A percentile compares a stretch with the other conserved stretches of the same genome.
These are phyloP conservation scores for Nosema muscidifuracis DNA, from an alignment of 371 early-diverging fungal species.

Conservation along the genomic window DNA sequence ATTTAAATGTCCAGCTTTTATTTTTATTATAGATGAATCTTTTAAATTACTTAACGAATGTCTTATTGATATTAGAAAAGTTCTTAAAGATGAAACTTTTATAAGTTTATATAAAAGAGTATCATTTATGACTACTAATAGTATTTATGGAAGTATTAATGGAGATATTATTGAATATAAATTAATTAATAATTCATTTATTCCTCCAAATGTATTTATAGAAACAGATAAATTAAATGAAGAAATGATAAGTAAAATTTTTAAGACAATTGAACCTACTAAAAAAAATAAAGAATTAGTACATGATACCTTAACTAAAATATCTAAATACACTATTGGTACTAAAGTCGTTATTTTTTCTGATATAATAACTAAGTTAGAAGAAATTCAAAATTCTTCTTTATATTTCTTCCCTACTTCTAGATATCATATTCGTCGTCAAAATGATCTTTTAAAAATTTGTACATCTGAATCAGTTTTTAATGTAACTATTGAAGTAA, in stretches of 20 bases:
- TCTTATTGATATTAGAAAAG: constrained; percentile 2
- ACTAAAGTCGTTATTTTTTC: constrained; percentile 40
- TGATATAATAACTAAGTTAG: neutral
- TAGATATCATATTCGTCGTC: neutral
- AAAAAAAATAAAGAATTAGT: neutral
- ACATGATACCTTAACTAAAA: neutral
- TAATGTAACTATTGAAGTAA: constrained; percentile 35
- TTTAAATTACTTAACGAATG: neutral
- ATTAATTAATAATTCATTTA: neutral
- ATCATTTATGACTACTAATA: neutral
- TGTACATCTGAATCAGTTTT: constrained; percentile 31
- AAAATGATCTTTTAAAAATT: constrained; percentile 25
- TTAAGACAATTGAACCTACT: neutral
- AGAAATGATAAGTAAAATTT: neutral
- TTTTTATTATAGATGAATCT: constrained; percentile 44
- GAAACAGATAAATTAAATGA: constrained; percentile 8
- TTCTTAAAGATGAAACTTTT: constrained; percentile 35
- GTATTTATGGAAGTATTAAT: neutral
- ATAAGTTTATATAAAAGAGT: constrained; percentile 35
- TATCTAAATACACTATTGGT: constrained; percentile 17
- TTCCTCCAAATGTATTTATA: constrained; percentile 26
- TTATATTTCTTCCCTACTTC: constrained; percentile 2
- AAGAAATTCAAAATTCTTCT: constrained; percentile 20
- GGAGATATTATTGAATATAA: neutral
- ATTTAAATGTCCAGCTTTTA: constrained; percentile 35